Conservation (phyloP, 2,329 filamentous ascomycete genomes). For the Hypocrella siamensis region DNA sequence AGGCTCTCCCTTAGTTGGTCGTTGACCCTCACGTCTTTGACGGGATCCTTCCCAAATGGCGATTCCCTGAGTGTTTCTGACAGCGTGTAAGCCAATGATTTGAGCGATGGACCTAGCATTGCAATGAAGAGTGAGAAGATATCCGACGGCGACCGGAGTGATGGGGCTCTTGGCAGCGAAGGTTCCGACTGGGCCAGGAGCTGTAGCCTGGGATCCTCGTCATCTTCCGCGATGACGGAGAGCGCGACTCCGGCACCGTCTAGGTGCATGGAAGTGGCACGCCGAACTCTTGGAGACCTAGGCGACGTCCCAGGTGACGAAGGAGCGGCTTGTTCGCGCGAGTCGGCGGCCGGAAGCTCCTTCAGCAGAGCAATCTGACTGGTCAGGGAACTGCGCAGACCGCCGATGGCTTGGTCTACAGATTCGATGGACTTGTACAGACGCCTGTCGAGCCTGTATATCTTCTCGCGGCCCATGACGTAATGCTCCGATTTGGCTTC, state of each 20-base stretch:
- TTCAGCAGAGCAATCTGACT: slow-evolving; percentile 77
- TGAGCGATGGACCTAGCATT: slow-evolving; percentile 84
- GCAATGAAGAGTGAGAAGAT: slow-evolving; percentile 87
- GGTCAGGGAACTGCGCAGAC: slow-evolving; percentile 72
- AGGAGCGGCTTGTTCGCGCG: slow-evolving; percentile 1
- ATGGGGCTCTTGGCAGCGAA: slow-evolving; percentile 13
- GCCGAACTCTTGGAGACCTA: slow-evolving; percentile 12
- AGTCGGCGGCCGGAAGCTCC: slow-evolving; percentile 27
- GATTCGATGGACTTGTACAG: slow-evolving; percentile 75
- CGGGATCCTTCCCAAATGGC: slow-evolving; percentile 56
- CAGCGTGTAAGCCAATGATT: slow-evolving; percentile 82
- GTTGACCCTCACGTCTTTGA: slow-evolving; percentile 58
- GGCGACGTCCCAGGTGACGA: slow-evolving; percentile 6
- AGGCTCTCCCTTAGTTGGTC: slow-evolving; percentile 69
- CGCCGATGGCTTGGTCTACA: slow-evolving; percentile 77
- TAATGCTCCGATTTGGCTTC: slow-evolving; percentile 89
- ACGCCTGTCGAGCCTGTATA: slow-evolving; percentile 64
- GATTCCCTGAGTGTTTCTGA: slow-evolving; percentile 79
- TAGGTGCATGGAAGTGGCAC: slow-evolving; percentile 14
- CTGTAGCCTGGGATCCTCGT: slow-evolving; percentile 19
- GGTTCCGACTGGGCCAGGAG: slow-evolving; percentile 14
- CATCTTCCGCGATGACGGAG: slow-evolving; percentile 46
- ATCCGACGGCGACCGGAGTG: slow-evolving; percentile 51
- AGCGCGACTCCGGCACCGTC: slow-evolving; percentile 31
- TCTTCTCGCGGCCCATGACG: slow-evolving; percentile 58